Conservation (phyloP, 208 protist species). For the Leishmania gerbilli region DNA sequence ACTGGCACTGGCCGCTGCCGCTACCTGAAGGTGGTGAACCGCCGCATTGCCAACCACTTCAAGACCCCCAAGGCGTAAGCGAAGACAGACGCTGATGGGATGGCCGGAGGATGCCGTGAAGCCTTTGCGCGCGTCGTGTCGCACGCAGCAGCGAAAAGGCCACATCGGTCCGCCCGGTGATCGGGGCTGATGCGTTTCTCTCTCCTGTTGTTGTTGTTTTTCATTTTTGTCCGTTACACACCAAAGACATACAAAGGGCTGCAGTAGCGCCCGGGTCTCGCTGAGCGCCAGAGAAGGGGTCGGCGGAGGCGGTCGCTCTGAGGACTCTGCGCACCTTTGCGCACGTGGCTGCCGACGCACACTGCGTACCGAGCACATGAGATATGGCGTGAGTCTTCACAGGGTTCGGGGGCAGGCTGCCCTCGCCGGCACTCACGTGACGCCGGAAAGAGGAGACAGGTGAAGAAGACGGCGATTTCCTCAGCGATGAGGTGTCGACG, state of each 20-base stretch:
- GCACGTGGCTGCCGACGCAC: neutral
- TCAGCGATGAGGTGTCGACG: no score
- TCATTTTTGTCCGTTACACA: neutral
- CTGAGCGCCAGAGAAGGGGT: neutral
- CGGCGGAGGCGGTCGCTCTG: neutral
- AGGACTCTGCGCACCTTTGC: neutral
- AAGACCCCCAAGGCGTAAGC: slow-evolving; percentile 85
- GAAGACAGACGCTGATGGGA: neutral
- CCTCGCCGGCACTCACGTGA: neutral
- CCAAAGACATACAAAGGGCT: neutral
- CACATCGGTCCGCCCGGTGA: neutral
- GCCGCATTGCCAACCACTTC: slow-evolving; percentile 98
- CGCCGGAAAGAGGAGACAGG: no score
- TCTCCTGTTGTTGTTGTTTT: slow-evolving; percentile 12
- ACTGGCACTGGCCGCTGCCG: slow-evolving; percentile 98
- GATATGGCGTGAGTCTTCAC: no score
- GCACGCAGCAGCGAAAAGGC: neutral
- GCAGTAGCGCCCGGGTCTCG: neutral
- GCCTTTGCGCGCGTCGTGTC: neutral
- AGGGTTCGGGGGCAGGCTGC: no score
- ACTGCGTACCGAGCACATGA: neutral
- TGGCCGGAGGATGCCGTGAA: neutral
- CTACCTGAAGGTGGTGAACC: slow-evolving; percentile 97
- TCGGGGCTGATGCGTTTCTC: neutral
- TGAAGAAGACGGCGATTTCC: neutral